Percentiles rank a stretch among this genome's conserved stretches.
phyloP scores from a whole-genome alignment of 345 rosid genomes.

The Jatropha curcas region DNA sequence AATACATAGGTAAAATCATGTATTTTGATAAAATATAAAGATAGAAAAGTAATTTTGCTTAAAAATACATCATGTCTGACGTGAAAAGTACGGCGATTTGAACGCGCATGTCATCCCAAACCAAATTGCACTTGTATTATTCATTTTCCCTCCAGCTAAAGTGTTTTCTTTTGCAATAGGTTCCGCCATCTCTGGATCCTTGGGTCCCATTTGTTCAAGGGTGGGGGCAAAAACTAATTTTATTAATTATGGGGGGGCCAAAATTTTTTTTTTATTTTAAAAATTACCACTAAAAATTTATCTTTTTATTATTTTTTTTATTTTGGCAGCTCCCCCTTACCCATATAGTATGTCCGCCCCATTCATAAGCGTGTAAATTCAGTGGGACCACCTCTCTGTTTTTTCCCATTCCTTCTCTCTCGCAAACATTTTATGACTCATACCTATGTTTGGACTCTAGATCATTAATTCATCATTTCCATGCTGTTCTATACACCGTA shows the following conservation, averaged over 20 bases:
- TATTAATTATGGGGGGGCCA: too few species aligned
- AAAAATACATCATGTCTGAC: neutral
- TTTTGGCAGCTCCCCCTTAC: too few species aligned
- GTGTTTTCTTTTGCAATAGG: too few species aligned
- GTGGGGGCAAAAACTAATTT: too few species aligned
- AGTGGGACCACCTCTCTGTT: slow-evolving; percentile 2
- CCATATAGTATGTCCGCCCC: too few species aligned
- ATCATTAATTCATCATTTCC: neutral
- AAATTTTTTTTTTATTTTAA: too few species aligned
- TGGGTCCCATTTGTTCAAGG: too few species aligned
- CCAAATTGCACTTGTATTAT: neutral
- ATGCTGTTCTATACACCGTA: slow-evolving; percentile 1
- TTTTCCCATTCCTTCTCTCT: neutral
- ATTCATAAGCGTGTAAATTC: neutral
- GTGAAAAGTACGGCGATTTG: neutral
- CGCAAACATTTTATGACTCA: neutral
- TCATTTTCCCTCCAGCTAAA: neutral
- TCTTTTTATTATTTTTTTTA: too few species aligned
- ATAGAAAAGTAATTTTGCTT: neutral
- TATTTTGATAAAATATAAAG: too few species aligned
- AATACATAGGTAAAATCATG: too few species aligned
- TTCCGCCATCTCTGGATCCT: slow-evolving; percentile 5
- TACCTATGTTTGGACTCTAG: neutral
- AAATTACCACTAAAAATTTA: too few species aligned
- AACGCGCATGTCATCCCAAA: neutral